A percentile compares a stretch with the other conserved stretches of the same genome.
Conservation (phyloP, 2,329 filamentous ascomycete species). For the Colletotrichum falcatum region DNA sequence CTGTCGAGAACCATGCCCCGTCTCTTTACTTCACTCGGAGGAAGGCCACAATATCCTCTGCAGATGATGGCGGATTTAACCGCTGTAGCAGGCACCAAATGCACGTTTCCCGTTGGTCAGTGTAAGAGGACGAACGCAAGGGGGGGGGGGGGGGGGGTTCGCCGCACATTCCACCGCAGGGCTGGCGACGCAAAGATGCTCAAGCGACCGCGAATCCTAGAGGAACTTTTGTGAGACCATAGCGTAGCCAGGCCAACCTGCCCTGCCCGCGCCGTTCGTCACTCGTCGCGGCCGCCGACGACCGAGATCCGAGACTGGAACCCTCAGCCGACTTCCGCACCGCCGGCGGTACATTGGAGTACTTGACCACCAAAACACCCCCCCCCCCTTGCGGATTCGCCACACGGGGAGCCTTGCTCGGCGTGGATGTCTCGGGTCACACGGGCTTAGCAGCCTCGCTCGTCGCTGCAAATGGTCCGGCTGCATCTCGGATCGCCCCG, state of each 20-base stretch:
- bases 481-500: constrained; percentile 4
- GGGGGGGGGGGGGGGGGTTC: too few species aligned
- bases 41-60: too few species aligned
- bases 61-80: background rate
- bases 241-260: background rate
- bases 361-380: too few species aligned
- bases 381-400: background rate
- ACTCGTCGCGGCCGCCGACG: background rate
- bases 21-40: too few species aligned
- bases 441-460: background rate
- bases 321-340: constrained; percentile 2
- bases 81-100: background rate
- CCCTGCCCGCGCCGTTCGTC: background rate
- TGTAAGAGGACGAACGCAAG: background rate
- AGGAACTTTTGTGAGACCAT: background rate
- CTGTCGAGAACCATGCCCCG: background rate
- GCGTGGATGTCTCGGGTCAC: background rate
- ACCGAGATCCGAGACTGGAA: background rate
- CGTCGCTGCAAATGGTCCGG: too few species aligned
- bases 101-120: background rate
- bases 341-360: background rate
- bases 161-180: too few species aligned
- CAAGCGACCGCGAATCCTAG: background rate
- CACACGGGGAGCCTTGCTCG: background rate
- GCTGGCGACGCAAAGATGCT: background rate